Conservation (phyloP, 352 stramenopile species). For the Peronospora destructor region DNA sequence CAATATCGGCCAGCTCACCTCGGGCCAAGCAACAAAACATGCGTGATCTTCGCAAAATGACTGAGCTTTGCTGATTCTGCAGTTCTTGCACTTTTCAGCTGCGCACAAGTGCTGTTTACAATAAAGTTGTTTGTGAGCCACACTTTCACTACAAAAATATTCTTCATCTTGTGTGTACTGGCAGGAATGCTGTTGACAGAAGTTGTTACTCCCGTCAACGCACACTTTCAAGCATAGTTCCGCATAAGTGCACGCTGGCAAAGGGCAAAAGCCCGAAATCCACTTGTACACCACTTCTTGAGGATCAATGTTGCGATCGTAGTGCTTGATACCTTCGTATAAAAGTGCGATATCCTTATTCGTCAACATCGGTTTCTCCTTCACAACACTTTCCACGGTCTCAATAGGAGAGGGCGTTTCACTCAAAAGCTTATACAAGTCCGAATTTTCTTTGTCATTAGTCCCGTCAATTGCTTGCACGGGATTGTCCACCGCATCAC, state of each 20-base stretch:
- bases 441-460: neutral
- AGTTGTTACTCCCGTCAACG: conserved; percentile 12
- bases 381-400: conserved; percentile 2
- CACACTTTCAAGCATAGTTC: conserved; percentile 35
- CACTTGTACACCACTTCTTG: conserved; percentile 54
- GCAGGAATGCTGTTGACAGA: conserved; percentile 35
- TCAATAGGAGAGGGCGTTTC: conserved; percentile 6
- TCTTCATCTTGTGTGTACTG: conserved; percentile 19
- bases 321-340: conserved; percentile 53
- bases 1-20: conserved; percentile 13
- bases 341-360: conserved; percentile 31
- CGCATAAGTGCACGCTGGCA: conserved; percentile 31
- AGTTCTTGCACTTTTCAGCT: conserved; percentile 31
- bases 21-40: conserved; percentile 52
- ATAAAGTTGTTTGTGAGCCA: conserved; percentile 30
- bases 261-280: conserved; percentile 45
- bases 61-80: conserved; percentile 24
- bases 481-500: neutral
- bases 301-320: conserved; percentile 41
- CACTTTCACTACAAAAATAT: conserved; percentile 21
- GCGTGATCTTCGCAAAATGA: conserved; percentile 43
- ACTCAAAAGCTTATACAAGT: neutral
- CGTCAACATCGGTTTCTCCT: conserved; percentile 13
- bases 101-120: conserved; percentile 44
- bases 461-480: neutral